Conservation (phyloP, 306 rosid species). For the Prunus mongolica region DNA sequence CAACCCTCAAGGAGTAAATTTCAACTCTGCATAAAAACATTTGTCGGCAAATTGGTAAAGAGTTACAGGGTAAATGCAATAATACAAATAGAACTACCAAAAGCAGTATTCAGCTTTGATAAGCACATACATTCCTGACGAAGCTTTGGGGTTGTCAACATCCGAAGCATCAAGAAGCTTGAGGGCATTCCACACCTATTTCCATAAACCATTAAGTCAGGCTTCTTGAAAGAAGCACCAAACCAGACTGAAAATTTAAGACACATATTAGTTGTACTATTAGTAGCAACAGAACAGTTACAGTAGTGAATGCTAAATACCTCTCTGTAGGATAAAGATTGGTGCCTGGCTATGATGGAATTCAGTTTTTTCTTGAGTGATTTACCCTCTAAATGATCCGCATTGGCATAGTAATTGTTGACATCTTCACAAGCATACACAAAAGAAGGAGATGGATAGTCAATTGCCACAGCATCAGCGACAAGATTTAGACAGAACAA, state of each 20-base stretch:
- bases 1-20: slow-evolving; percentile 64
- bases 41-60: background rate
- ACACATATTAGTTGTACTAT: background rate
- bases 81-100: background rate
- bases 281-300: background rate
- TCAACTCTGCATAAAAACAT: slow-evolving; percentile 47
- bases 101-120: background rate
- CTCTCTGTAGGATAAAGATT: slow-evolving; percentile 47
- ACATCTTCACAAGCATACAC: slow-evolving; percentile 55
- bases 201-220: background rate
- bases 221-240: background rate
- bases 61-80: no score
- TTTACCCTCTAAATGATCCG: slow-evolving; percentile 38
- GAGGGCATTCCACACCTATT: slow-evolving; percentile 74
- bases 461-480: slow-evolving; percentile 34
- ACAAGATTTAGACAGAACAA: slow-evolving; percentile 48
- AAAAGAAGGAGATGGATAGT: slow-evolving; percentile 31
- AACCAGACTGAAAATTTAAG: background rate
- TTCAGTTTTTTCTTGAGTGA: slow-evolving; percentile 45
- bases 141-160: slow-evolving; percentile 50
- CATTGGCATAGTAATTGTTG: slow-evolving; percentile 37
- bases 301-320: background rate
- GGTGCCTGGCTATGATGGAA: slow-evolving; percentile 49
- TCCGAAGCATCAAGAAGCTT: slow-evolving; percentile 77
- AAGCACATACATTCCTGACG: slow-evolving; percentile 41